phyloP scores from a whole-genome alignment of 2,329 filamentous ascomycete species.

The Alternaria burnsii region DNA sequence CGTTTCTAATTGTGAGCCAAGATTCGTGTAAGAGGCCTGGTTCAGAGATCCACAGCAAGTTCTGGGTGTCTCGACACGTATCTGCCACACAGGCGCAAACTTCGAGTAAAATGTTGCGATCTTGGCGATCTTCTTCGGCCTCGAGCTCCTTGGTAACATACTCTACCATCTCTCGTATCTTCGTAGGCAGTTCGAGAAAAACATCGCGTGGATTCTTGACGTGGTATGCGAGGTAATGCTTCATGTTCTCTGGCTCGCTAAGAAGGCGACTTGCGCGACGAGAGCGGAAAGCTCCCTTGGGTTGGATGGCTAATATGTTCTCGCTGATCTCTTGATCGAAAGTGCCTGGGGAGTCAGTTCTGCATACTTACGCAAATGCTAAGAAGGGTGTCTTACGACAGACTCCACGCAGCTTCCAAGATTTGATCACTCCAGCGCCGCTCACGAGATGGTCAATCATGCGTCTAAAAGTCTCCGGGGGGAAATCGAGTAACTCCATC shows the following conservation, averaged over 20 bases:
- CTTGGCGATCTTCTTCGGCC: neutral
- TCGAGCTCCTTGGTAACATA: neutral
- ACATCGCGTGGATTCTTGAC: neutral
- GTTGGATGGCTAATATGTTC: neutral
- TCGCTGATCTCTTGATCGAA: neutral
- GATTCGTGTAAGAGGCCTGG: too few relatives aligned
- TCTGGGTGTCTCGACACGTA: neutral
- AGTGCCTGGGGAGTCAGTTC: neutral
- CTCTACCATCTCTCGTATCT: neutral
- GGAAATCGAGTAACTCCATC: constrained; percentile 11
- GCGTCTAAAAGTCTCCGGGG: constrained; percentile 6
- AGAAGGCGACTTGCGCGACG: neutral
- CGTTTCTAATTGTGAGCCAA: neutral
- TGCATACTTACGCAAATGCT: neutral
- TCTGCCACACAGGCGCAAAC: neutral
- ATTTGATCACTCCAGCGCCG: neutral
- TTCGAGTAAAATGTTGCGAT: neutral
- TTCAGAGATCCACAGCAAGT: neutral
- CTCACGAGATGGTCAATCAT: neutral
- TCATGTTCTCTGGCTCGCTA: neutral
- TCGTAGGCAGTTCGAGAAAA: neutral
- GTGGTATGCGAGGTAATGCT: neutral
- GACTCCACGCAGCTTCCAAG: neutral
- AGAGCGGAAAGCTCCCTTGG: neutral
- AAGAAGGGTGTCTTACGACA: neutral